Conservation (phyloP, 495 filamentous ascomycete species). For the Pyronema omphalodes region DNA sequence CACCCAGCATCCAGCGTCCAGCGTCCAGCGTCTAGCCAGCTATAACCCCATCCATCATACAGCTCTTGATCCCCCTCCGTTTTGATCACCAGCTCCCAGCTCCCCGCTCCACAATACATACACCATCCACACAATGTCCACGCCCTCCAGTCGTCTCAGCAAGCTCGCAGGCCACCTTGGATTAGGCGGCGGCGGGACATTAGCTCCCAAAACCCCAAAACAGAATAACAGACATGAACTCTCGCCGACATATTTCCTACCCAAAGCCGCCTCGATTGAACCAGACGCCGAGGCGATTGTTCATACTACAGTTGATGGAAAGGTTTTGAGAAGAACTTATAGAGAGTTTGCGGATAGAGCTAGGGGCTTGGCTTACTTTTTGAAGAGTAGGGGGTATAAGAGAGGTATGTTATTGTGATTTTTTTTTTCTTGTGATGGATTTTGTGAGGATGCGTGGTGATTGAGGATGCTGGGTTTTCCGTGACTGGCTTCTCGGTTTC, state of each 20-base stretch:
- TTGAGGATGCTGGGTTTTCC: too few species aligned
- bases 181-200: background rate
- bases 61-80: too few species aligned
- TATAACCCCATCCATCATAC: too few species aligned
- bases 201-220: conserved; percentile 1
- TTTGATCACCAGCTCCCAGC: too few species aligned
- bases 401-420: conserved; percentile 28
- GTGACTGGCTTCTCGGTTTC: too few species aligned
- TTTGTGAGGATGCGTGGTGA: too few species aligned
- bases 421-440: too few species aligned
- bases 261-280: conserved; percentile 74
- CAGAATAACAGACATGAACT: conserved; percentile 52
- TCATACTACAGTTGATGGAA: conserved; percentile 66
- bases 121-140: conserved; percentile 30
- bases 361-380: conserved; percentile 67
- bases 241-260: conserved; percentile 77
- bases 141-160: conserved; percentile 37
- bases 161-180: conserved; percentile 16
- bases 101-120: background rate
- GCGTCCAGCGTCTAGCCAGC: too few species aligned
- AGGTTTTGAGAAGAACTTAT: conserved; percentile 54
- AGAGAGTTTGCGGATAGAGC: conserved; percentile 66
- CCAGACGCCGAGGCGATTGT: conserved; percentile 75
- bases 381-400: conserved; percentile 49
- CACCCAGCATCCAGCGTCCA: too few species aligned